Base-by-base conservation (phyloP, 2,329 filamentous ascomycete species). In the Ceratocystis diversiconidia region DNA sequence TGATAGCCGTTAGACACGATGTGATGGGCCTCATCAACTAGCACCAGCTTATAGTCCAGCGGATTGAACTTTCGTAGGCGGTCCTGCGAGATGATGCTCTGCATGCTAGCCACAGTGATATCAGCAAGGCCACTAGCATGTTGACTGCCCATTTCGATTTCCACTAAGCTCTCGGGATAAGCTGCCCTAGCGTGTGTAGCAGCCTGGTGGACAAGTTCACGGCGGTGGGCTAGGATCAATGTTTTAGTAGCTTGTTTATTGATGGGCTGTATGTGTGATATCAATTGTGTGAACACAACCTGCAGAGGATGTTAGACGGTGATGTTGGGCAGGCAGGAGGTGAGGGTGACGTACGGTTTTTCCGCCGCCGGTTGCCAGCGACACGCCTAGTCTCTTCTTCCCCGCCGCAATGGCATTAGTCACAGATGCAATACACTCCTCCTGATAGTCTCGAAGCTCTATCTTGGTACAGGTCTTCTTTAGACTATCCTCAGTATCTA, bases 11-110 rank as follows among this genome's bases (percentile, higher is more conserved):
- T 80, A 0, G 94, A 89, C 57, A 96, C 92, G 64, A 97, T 95
- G 74, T 99, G 94, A 73, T 99, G 94, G 3, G 92, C 94, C 75
- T 99, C 94, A 69, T 99, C 94, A 3, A 99, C 92, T 2, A 99
- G 80, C 0, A 99, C 78, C 0, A 99, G 83, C 75, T 99, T 99
- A 79, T 92, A 97, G 6, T 78, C 79, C 0, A 74, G 75, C 0
- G 91, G 88, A 69, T 95, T 84, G 71, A 92, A 97, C 72, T 96
- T 96, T 44, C 75, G 72, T n/a, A 97, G 80, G 1, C 94, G 83
- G 63, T 86, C 83, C 12, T 84, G 83, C 4, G 89, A 95, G 6
- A 81, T 84, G 70, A 99, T 85, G 74, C 90, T 96, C 72, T 88
- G 86, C 44, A 99, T 82, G 43, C 92, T 96, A 57, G 92, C 94